Base-by-base conservation (phyloP, 2,329 filamentous ascomycete species). In the Blastomyces silverae region DNA sequence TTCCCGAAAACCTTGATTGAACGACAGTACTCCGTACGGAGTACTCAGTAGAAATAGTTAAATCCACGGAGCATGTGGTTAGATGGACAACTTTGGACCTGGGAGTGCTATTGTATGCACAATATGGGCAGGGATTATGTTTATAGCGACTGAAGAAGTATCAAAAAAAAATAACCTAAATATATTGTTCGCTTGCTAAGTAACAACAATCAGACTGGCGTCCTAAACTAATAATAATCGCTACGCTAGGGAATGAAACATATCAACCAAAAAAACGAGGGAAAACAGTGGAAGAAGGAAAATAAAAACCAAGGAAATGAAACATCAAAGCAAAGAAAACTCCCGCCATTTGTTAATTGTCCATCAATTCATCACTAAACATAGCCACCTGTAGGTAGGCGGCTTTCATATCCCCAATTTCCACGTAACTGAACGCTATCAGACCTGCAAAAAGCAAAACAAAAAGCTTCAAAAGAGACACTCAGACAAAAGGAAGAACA, bases 321-420 rank as follows among this genome's bases (percentile, higher is more conserved):
- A 71, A 58, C 42, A 71, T 66, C 71, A 71, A 71, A 62, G 67
- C 68, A 67, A 72, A 69, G 66, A 37, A 67, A 68, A 69, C 67
- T 59, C 37, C 56, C 7, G 3, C 13, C n/a, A 25, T n/a, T 44
- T n/a, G n/a, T 37, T 44, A 28, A 17, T 42, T n/a, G n/a, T 28
- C 56, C 34, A 28, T 59, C n/a, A 59, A 44, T 59, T 59, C 37
- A 7, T 25, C 20, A 39, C 20, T 13, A 8, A 66, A 53, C 34
- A 57, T 59, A 59, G 20, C 37, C 57, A 65, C 34, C 56, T 55
- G 22, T 28, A 28, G 50, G 22, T 25, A 53, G 50, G 50, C 13
- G 50, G 31, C 25, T 17, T 15, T 17, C n/a, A 25, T 48, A 50
- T 48, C 56, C 39, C 31, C 59, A 67, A 64, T 48, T 28, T 22